These are phyloP conservation scores for Penicillium brevicompactum DNA, from an alignment of 2,329 filamentous ascomycete genomes.

Conservation along the genomic window DNA sequence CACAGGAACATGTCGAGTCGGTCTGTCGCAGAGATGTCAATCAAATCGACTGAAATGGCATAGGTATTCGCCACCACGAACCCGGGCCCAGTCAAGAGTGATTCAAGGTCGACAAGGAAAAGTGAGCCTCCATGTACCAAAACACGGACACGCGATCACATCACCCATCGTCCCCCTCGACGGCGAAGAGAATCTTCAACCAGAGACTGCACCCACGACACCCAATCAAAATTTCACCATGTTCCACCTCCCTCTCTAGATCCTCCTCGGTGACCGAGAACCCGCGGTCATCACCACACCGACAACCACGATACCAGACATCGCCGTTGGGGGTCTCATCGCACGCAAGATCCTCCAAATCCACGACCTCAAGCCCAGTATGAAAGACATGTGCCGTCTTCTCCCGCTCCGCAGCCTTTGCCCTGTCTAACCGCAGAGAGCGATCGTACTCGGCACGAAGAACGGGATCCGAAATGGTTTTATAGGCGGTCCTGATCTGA, in stretches of 20 bases:
- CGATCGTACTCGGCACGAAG: conserved; percentile 54
- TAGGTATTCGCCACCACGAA: neutral
- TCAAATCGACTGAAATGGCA: neutral
- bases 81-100: neutral
- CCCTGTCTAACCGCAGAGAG: conserved; percentile 39
- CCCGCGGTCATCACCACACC: conserved; percentile 60
- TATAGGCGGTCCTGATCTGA: conserved; percentile 61
- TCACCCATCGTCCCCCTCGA: conserved; percentile 34
- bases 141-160: neutral
- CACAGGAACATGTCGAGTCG: no score
- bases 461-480: conserved; percentile 50
- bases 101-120: neutral
- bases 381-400: conserved; percentile 43
- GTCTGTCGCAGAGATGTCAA: no score
- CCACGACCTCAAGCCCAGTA: conserved; percentile 59
- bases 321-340: conserved; percentile 42
- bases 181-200: conserved; percentile 61
- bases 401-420: conserved; percentile 25
- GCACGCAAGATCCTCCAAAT: conserved; percentile 57
- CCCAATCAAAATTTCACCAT: conserved; percentile 60
- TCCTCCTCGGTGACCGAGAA: conserved; percentile 59
- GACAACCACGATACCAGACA: conserved; percentile 59
- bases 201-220: conserved; percentile 67
- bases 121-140: neutral
- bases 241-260: conserved; percentile 51